A percentile compares a stretch with the other conserved stretches of the same genome.
Evolutionary conservation across 177 flowering plant species (phyloP).

Genomic region (Tripterygium wilfordii): DNA sequence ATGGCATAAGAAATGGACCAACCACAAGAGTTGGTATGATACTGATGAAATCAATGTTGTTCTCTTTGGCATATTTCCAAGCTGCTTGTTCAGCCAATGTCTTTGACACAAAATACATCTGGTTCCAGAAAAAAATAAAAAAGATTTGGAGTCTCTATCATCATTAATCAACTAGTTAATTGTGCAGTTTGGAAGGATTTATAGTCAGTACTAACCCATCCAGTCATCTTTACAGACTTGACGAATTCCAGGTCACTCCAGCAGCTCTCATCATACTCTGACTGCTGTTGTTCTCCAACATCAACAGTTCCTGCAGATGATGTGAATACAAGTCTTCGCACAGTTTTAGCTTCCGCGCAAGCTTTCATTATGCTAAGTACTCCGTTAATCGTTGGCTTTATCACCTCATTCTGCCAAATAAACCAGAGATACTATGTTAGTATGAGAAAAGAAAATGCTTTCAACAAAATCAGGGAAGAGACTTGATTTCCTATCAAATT

Average conservation of each 20-base stretch:
- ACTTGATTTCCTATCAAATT: too few species aligned
- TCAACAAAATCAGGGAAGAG: too few species aligned
- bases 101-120: slow-evolving; percentile 79
- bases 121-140: not conserved
- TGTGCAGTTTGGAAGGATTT: too few species aligned
- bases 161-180: not conserved
- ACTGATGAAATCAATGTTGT: slow-evolving; percentile 47
- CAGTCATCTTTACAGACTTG: slow-evolving; percentile 49
- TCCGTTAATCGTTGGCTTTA: slow-evolving; percentile 62
- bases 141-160: too few species aligned
- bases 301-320: slow-evolving; percentile 61
- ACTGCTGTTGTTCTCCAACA: slow-evolving; percentile 24
- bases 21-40: slow-evolving; percentile 67
- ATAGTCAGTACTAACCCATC: slow-evolving; percentile 53
- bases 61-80: slow-evolving; percentile 52
- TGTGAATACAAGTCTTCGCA: slow-evolving; percentile 51
- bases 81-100: slow-evolving; percentile 69
- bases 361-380: slow-evolving; percentile 50
- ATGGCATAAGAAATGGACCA: slow-evolving; percentile 58
- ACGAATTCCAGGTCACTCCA: slow-evolving; percentile 56
- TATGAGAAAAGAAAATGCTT: too few species aligned
- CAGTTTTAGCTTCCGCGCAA: slow-evolving; percentile 42
- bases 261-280: slow-evolving; percentile 37
- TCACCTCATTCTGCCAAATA: slow-evolving; percentile 59
- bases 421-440: too few species aligned